These are phyloP conservation scores for Aspergillus sp. DNA, from an alignment of 2,329 filamentous ascomycete genomes.

Conservation along the genomic window DNA sequence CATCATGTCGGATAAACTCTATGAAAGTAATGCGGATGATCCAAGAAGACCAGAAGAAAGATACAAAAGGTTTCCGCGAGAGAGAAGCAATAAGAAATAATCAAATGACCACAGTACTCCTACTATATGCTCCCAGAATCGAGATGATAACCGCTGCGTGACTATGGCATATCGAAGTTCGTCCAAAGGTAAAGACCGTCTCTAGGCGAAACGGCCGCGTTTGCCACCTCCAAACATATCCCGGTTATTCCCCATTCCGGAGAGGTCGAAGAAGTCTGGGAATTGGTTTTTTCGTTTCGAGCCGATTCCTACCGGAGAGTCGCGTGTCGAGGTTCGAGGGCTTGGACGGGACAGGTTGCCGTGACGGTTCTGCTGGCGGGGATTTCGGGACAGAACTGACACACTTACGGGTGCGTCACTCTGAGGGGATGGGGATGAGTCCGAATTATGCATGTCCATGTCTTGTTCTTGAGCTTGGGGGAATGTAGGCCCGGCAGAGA, in stretches of 20 bases:
- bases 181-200: constrained; percentile 38
- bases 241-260: constrained; percentile 46
- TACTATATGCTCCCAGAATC: constrained; percentile 36
- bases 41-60: constrained; percentile 17
- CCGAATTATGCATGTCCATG: constrained; percentile 49
- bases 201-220: constrained; percentile 51
- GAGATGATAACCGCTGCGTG: constrained; percentile 35
- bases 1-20: constrained; percentile 40
- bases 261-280: constrained; percentile 56
- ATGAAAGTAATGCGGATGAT: constrained; percentile 35
- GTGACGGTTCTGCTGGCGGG: constrained; percentile 45
- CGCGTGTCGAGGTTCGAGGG: constrained; percentile 42
- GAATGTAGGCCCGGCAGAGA: constrained; percentile 47
- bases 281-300: constrained; percentile 54
- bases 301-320: constrained; percentile 46
- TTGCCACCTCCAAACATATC: constrained; percentile 53
- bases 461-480: constrained; percentile 44
- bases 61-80: constrained; percentile 5
- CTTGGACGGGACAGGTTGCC: constrained; percentile 43
- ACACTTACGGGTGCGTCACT: constrained; percentile 46
- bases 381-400: constrained; percentile 48
- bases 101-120: constrained; percentile 34
- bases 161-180: constrained; percentile 39
- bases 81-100: constrained; percentile 24
- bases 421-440: constrained; percentile 36